Evolutionary conservation across 345 rosid genomes (phyloP).

Genomic region (Dovyalis caffra): DNA sequence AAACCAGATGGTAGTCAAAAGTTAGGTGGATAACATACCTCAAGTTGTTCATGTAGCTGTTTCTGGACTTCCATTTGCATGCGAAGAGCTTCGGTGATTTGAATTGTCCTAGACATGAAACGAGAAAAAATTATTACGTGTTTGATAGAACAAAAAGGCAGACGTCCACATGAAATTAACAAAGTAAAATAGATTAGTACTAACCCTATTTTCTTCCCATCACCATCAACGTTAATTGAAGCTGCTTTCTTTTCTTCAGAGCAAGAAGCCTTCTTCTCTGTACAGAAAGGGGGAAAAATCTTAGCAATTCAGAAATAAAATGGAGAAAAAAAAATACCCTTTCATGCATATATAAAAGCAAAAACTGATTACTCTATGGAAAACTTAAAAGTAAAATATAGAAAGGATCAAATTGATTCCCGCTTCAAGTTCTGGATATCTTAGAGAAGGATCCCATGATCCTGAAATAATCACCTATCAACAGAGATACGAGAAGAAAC

Average conservation of each 20-base stretch:
- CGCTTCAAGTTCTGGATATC: too few species aligned
- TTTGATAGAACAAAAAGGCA: constrained; percentile 11
- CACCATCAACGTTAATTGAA: constrained; percentile 46
- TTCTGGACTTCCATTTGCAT: constrained; percentile 89
- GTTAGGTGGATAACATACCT: constrained; percentile 38
- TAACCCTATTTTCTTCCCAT: constrained; percentile 60
- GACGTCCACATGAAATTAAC: background rate
- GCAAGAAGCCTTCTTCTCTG: constrained; percentile 52
- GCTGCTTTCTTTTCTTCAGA: constrained; percentile 61
- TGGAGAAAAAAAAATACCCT: background rate
- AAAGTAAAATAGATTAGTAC: constrained; percentile 12
- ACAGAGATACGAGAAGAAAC: too few species aligned
- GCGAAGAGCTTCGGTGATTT: constrained; percentile 64
- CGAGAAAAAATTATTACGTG: background rate
- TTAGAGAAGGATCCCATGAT: too few species aligned
- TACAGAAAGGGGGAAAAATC: background rate
- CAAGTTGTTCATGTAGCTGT: constrained; percentile 83
- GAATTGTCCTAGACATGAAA: constrained; percentile 40
- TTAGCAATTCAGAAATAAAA: background rate
- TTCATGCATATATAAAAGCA: background rate
- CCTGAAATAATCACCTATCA: too few species aligned
- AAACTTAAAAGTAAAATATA: background rate
- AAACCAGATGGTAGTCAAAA: background rate
- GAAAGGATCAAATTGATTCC: too few species aligned
- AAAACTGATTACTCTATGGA: background rate